phyloP scores from a whole-genome alignment of 2,329 filamentous ascomycete genomes.

The Rugonectria rugulosa region DNA sequence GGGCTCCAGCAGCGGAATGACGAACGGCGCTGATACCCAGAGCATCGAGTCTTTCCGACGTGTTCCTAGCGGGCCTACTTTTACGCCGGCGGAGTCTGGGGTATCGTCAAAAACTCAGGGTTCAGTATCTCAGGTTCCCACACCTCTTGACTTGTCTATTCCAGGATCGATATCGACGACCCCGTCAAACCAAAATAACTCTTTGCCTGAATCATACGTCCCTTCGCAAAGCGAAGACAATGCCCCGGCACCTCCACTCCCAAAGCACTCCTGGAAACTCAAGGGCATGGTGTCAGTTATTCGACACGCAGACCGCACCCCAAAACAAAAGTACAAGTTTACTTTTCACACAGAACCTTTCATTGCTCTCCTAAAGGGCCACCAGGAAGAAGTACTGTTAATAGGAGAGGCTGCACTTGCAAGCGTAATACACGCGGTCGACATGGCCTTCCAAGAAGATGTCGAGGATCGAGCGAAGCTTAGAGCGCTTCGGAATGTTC shows the following conservation, averaged over 20 bases:
- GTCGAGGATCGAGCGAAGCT: constrained; percentile 89
- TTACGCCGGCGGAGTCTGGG: constrained; percentile 41
- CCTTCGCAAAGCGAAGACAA: constrained; percentile 42
- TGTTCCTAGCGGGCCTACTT: constrained; percentile 40
- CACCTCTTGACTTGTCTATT: constrained; percentile 40
- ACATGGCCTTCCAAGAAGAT: constrained; percentile 77
- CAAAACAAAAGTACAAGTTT: constrained; percentile 99
- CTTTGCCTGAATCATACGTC: constrained; percentile 44
- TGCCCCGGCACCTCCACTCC: constrained; percentile 68
- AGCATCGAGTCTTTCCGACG: constrained; percentile 34
- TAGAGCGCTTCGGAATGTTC: constrained; percentile 81
- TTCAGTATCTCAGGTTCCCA: constrained; percentile 45
- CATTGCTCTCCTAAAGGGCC: constrained; percentile 90
- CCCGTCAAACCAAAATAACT: constrained; percentile 29
- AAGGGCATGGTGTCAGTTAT: constrained; percentile 98
- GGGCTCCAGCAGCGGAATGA: constrained; percentile 36
- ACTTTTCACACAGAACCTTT: constrained; percentile 98
- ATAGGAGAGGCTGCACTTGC: constrained; percentile 89
- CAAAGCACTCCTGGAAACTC: constrained; percentile 96
- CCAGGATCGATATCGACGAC: constrained; percentile 43
- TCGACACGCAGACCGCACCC: constrained; percentile 93
- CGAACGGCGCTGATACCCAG: constrained; percentile 35
- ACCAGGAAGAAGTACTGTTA: constrained; percentile 94
- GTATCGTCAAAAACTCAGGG: constrained; percentile 46
- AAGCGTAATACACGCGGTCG: constrained; percentile 89